Evolutionary conservation across 2,329 filamentous ascomycete genomes (phyloP).

Genomic region (Colletotrichum gigasporum): DNA sequence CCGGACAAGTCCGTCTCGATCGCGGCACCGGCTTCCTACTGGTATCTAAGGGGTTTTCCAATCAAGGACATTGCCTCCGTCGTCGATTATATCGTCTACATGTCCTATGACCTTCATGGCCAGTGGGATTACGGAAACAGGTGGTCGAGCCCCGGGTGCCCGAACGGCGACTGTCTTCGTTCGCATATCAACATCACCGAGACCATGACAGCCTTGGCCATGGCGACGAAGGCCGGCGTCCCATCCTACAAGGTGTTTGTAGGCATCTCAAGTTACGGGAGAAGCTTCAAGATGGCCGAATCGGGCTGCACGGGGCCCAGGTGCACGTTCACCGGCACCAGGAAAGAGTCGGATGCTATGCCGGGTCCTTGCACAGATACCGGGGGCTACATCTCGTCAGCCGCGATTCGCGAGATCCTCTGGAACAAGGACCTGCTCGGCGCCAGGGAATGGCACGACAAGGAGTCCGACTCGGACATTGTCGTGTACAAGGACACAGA

Average conservation of each 20-base stretch:
- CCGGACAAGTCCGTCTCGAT: constrained; percentile 43
- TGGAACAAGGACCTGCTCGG: not conserved
- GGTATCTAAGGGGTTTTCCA: constrained; percentile 48
- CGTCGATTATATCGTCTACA: constrained; percentile 46
- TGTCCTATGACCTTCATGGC: constrained; percentile 47
- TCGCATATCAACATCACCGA: constrained; percentile 51
- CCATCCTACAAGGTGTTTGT: constrained; percentile 41
- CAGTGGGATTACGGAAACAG: constrained; percentile 38
- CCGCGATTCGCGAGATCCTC: constrained; percentile 39
- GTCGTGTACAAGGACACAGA: constrained; percentile 42
- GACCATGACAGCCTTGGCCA: constrained; percentile 42
- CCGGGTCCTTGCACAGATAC: constrained; percentile 41
- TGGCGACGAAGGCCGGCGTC: constrained; percentile 47
- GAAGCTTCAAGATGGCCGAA: constrained; percentile 44
- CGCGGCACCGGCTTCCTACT: constrained; percentile 48
- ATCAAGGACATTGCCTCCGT: constrained; percentile 41
- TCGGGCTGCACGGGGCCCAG: constrained; percentile 37
- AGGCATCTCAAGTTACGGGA: constrained; percentile 42
- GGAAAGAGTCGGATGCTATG: constrained; percentile 32
- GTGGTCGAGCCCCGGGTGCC: constrained; percentile 37
- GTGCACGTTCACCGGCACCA: constrained; percentile 38
- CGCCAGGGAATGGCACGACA: not conserved
- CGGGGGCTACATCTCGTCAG: constrained; percentile 42
- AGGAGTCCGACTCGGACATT: not conserved
- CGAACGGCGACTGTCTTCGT: constrained; percentile 44